Evolutionary conservation across 306 rosid species (phyloP).

Genomic region (Alnus glutinosa): DNA sequence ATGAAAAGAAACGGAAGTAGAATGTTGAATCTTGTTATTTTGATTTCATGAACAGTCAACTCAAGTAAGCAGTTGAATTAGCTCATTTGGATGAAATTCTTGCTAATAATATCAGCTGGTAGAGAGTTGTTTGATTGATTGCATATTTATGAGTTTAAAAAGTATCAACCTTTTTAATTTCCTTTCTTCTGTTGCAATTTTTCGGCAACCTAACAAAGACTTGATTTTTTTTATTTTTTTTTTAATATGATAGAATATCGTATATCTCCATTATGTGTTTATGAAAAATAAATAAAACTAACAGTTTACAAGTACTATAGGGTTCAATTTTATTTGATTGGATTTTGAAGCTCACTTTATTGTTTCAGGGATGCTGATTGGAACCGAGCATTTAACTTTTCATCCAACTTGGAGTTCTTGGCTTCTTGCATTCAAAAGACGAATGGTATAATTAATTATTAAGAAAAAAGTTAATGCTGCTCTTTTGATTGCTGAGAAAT

Average conservation of each 20-base stretch:
- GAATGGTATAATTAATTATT: slow-evolving; percentile 49
- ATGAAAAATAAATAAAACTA: no score
- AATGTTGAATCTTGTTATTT: background rate
- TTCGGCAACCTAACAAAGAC: background rate
- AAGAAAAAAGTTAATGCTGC: slow-evolving; percentile 1
- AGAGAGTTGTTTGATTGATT: background rate
- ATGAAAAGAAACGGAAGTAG: background rate
- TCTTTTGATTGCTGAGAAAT: slow-evolving; percentile 23
- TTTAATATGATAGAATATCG: background rate
- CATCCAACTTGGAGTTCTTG: slow-evolving; percentile 74
- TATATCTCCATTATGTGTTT: background rate
- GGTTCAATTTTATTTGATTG: background rate
- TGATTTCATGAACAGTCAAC: background rate
- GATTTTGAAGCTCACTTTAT: slow-evolving; percentile 26
- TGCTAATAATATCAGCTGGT: background rate
- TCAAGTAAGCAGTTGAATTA: background rate
- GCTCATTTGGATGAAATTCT: background rate
- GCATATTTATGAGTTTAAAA: background rate
- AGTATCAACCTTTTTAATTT: background rate
- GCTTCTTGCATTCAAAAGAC: slow-evolving; percentile 75
- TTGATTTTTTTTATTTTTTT: background rate
- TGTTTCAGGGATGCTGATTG: slow-evolving; percentile 82
- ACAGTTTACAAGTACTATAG: background rate
- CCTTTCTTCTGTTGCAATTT: background rate
- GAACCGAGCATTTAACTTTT: slow-evolving; percentile 83